Evolutionary conservation across 176 grass and related monocot species (phyloP), one percentile per base, ranked within the genome.

Genomic region (Cymbopogon citratus): DNA sequence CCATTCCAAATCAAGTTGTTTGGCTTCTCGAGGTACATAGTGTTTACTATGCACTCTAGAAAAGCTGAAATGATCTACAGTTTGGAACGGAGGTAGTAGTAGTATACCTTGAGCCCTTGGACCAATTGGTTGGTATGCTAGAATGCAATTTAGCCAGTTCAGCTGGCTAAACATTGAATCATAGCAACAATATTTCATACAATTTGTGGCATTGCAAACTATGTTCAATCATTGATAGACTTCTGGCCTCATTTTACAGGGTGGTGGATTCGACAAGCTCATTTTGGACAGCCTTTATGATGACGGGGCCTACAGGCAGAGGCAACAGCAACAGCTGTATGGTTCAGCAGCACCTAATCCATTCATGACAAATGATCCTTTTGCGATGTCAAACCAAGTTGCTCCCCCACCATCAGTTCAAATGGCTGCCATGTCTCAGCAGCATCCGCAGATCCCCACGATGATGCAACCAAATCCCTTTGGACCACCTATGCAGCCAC

Each of bases 401-500:
- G 89, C 91, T 3, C 79, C 91, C 6, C 91, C 89, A 1, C 91
- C 93, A 14, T 90, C 91, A 5, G 97, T 99, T 88, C 96, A 99
- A 86, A 99, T 93, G 92, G 89, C 91, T 43, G 71, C 91, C 59
- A 91, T 99, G 89, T 82, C 88, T 66, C 88, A 92, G 75, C 92
- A 92, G 64, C 92, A 95, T 77, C 92, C 81, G 45, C 90, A 91
- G 73, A 89, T 92, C 49, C 85, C 92, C 19, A 65, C 87, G 28
- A 84, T 85, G 77, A 84, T 86, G 26, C 85, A 88, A 70, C 49
- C 79, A 5, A 93, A 98, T 81, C 96, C 93, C 18, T 91, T 91
- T 9, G 89, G 83, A 57, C 85, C 81, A 28, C 74, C 81, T n/a
- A 72, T 92, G 85, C 71, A 80, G 49, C 86, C 84, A 18, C 87